Conservation (phyloP, 331 rosid species). For the Quercus lobata region DNA sequence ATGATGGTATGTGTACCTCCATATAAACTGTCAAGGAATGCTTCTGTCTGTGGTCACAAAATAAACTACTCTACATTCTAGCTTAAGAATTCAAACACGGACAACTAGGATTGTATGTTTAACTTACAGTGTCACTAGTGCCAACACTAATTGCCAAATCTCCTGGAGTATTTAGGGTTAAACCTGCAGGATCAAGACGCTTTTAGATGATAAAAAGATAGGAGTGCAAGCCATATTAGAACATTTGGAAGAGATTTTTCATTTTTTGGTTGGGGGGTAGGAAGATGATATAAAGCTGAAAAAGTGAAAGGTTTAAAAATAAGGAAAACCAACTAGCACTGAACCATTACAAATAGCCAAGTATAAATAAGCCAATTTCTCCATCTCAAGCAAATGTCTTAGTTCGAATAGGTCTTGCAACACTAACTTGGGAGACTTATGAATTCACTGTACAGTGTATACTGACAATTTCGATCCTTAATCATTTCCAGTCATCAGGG, state of each 20-base stretch:
- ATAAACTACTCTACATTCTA: neutral
- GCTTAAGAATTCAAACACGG: neutral
- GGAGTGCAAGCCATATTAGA: neutral
- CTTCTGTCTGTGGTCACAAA: slow-evolving; percentile 4
- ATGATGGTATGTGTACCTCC: neutral
- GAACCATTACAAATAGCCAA: neutral
- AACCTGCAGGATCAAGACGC: slow-evolving; percentile 56
- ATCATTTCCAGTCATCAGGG: neutral
- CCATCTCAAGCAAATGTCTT: neutral
- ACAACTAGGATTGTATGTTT: neutral
- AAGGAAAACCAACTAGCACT: neutral
- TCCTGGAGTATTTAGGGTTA: slow-evolving; percentile 88
- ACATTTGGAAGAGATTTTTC: neutral
- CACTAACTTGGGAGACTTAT: neutral
- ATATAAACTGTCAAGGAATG: neutral
- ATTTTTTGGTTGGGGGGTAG: no score
- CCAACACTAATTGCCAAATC: slow-evolving; percentile 97
- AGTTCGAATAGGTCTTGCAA: neutral
- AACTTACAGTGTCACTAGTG: slow-evolving; percentile 93
- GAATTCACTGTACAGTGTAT: neutral
- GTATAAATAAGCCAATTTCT: neutral
- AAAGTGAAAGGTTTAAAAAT: neutral
- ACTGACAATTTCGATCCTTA: neutral
- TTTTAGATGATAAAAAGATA: neutral
- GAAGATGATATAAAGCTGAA: neutral